Conservation (phyloP, 441 rosid genomes). For the Bocquillonia castaneifolia region DNA sequence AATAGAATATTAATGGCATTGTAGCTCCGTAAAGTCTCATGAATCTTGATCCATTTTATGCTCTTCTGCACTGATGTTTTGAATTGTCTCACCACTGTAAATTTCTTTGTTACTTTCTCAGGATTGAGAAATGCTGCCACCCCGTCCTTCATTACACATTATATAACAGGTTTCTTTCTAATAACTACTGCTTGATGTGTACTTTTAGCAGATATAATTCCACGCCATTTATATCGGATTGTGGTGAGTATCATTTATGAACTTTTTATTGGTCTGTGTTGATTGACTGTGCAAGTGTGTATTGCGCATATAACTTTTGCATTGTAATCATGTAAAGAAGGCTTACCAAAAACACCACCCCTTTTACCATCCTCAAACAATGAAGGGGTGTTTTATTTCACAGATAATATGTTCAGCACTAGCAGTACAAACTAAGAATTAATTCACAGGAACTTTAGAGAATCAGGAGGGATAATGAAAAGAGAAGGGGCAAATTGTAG, state of each 20-base stretch:
- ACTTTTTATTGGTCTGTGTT: neutral
- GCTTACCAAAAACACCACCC: too few species aligned
- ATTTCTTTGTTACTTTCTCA: neutral
- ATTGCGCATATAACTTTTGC: neutral
- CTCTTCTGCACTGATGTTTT: neutral
- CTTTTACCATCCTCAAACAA: too few species aligned
- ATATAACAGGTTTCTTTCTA: neutral
- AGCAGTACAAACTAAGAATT: neutral
- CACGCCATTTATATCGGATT: neutral
- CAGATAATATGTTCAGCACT: neutral
- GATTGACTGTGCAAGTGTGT: neutral
- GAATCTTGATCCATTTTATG: neutral
- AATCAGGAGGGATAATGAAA: neutral
- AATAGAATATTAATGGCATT: neutral
- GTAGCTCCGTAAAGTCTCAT: neutral
- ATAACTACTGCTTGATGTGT: neutral
- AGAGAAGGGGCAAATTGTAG: slow-evolving; percentile 1
- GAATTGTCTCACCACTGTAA: neutral
- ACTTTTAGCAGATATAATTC: neutral
- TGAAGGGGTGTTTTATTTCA: neutral
- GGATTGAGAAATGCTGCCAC: neutral
- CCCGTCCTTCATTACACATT: neutral
- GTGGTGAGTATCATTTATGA: neutral
- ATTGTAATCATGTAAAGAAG: neutral
- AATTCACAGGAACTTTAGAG: too few species aligned